phyloP scores from a whole-genome alignment of 2,329 filamentous ascomycete species.

The Phyllachora maydis region DNA sequence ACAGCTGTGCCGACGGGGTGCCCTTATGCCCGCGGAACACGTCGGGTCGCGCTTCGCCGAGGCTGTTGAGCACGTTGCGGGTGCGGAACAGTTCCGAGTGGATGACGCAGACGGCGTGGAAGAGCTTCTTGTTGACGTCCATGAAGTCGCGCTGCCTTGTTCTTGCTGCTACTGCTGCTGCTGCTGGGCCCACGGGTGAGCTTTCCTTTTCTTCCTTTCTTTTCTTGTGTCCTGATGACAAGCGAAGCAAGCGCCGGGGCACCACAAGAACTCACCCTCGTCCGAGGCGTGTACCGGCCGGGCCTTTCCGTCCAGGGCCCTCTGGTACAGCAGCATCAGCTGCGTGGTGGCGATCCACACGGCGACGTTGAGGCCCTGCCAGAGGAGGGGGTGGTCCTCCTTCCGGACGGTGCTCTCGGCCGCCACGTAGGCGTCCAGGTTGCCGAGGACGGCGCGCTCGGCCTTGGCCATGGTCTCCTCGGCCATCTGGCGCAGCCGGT shows the following conservation, averaged over 20 bases:
- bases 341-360: slow-evolving; percentile 7
- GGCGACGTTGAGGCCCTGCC: slow-evolving; percentile 2
- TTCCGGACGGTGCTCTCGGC: not conserved
- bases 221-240: no score
- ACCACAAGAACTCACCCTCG: no score
- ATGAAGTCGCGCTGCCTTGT: slow-evolving; percentile 4
- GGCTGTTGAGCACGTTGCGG: slow-evolving; percentile 2
- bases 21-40: no score
- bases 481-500: slow-evolving; percentile 4
- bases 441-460: slow-evolving; percentile 4
- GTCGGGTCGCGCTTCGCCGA: slow-evolving; percentile 4
- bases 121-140: slow-evolving; percentile 4
- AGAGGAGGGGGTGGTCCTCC: slow-evolving; percentile 1
- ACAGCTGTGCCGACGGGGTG: no score
- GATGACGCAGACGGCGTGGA: slow-evolving; percentile 5
- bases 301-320: slow-evolving; percentile 4
- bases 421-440: slow-evolving; percentile 4
- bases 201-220: no score
- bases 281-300: no score
- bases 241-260: no score
- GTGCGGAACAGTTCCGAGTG: slow-evolving; percentile 6
- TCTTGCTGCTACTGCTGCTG: no score
- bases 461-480: slow-evolving; percentile 4
- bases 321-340: slow-evolving; percentile 7
- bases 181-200: no score